These are phyloP conservation scores for Bonia amplexicaulis DNA, from an alignment of 176 grass and related monocot genomes.

Conservation along the genomic window DNA sequence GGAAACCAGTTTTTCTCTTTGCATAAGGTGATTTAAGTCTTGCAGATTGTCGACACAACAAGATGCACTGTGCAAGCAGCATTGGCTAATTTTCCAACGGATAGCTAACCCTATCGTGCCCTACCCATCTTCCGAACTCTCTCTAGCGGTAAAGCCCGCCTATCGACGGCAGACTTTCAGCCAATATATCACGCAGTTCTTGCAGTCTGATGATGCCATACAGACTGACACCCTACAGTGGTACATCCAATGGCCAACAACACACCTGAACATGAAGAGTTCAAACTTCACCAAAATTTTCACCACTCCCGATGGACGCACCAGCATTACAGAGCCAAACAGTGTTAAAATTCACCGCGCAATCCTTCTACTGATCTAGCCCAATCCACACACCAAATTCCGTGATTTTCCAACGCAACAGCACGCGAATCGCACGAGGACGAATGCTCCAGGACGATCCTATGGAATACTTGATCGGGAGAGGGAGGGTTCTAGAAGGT, in stretches of 20 bases:
- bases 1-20: not conserved
- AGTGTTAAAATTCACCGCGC: not conserved
- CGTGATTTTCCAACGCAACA: not conserved
- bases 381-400: not conserved
- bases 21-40: not conserved
- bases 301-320: not conserved
- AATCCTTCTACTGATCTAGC: not conserved
- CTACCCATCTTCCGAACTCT: not conserved
- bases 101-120: not conserved
- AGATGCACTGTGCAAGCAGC: not conserved
- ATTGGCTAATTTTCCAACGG: not conserved
- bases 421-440: not conserved
- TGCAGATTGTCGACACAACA: not conserved
- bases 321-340: not conserved
- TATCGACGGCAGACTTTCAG: not conserved
- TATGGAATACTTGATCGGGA: not conserved
- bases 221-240: not conserved
- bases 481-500: not conserved
- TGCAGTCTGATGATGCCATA: not conserved
- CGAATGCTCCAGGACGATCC: not conserved
- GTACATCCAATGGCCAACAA: not conserved
- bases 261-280: not conserved
- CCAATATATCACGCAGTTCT: not conserved
- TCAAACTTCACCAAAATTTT: not conserved
- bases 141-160: not conserved